A percentile compares a stretch with the other conserved stretches of the same genome.
These are phyloP conservation scores for Chytriomyces sp. DNA, from an alignment of 192 early-diverging fungal species.

Conservation along the genomic window DNA sequence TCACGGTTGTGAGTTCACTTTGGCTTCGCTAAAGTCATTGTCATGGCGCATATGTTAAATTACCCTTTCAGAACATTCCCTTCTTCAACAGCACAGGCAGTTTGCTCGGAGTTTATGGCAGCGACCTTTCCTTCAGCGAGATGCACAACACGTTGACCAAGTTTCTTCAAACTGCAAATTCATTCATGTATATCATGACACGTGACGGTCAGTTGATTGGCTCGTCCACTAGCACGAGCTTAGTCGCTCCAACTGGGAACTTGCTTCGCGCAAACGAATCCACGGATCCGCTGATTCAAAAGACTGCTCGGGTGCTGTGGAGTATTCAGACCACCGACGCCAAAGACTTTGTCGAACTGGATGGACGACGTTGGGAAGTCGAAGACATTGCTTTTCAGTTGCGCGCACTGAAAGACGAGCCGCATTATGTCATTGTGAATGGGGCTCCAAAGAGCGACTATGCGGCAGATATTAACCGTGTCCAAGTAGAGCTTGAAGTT, in stretches of 20 bases:
- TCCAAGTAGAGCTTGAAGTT: neutral
- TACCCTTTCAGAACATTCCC: neutral
- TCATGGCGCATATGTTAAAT: neutral
- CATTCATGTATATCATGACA: slow-evolving; percentile 29
- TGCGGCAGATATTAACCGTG: neutral
- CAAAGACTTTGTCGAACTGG: neutral
- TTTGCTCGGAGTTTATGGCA: slow-evolving; percentile 4
- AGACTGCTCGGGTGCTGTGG: neutral
- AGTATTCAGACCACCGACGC: neutral
- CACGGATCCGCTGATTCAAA: neutral
- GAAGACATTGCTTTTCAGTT: slow-evolving; percentile 2
- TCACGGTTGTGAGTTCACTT: neutral
- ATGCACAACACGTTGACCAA: neutral
- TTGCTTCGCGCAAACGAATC: neutral
- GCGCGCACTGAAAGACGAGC: neutral
- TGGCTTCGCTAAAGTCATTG: neutral
- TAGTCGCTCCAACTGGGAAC: neutral
- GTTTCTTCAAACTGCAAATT: neutral
- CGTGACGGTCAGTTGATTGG: slow-evolving; percentile 11
- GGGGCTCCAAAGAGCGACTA: slow-evolving; percentile 15
- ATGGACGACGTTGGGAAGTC: neutral
- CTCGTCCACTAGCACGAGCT: slow-evolving; percentile 1
- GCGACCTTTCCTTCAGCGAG: neutral
- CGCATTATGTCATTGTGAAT: slow-evolving; percentile 7
- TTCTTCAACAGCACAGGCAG: neutral